These are phyloP conservation scores for Pulveroboletus sp. DNA, from an alignment of 768 basidiomycete genomes.

Conservation along the genomic window DNA sequence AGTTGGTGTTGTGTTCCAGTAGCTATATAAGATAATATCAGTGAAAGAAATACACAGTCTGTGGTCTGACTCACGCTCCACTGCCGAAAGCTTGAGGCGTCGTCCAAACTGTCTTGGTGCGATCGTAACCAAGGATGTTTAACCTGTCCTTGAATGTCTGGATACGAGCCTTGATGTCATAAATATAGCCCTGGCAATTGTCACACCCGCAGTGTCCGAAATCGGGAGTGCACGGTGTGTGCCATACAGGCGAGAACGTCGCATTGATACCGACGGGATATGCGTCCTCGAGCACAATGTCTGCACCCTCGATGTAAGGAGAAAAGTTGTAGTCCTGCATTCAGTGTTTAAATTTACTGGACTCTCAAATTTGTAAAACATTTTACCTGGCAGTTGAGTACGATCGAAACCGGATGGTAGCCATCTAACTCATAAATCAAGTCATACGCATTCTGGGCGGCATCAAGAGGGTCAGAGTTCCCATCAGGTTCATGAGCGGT, in stretches of 20 bases:
- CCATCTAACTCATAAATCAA: slow-evolving; percentile 46
- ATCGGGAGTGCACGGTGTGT: slow-evolving; percentile 56
- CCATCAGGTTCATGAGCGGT: slow-evolving; percentile 73
- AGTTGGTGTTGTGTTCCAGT: slow-evolving; percentile 27
- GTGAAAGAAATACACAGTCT: background rate
- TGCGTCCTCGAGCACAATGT: slow-evolving; percentile 56
- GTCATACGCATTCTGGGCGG: slow-evolving; percentile 45
- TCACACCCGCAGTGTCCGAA: slow-evolving; percentile 78
- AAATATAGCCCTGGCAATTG: slow-evolving; percentile 59
- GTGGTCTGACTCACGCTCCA: slow-evolving; percentile 25
- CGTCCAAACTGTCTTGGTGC: slow-evolving; percentile 70
- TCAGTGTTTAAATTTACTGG: background rate
- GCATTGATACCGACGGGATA: slow-evolving; percentile 52
- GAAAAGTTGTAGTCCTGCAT: slow-evolving; percentile 60
- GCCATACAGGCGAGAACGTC: slow-evolving; percentile 61
- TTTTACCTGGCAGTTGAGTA: slow-evolving; percentile 45
- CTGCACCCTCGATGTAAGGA: slow-evolving; percentile 59
- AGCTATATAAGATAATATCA: slow-evolving; percentile 19
- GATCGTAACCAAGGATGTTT: slow-evolving; percentile 60
- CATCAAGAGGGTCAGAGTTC: too few species aligned
- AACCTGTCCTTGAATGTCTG: slow-evolving; percentile 64
- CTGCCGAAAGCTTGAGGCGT: slow-evolving; percentile 78
- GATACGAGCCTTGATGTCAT: slow-evolving; percentile 64
- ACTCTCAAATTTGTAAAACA: background rate
- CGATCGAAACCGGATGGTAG: slow-evolving; percentile 58